A percentile compares a stretch with the other conserved stretches of the same genome.
Conservation (phyloP, 495 filamentous ascomycete species). For the Xylaria castorea region DNA sequence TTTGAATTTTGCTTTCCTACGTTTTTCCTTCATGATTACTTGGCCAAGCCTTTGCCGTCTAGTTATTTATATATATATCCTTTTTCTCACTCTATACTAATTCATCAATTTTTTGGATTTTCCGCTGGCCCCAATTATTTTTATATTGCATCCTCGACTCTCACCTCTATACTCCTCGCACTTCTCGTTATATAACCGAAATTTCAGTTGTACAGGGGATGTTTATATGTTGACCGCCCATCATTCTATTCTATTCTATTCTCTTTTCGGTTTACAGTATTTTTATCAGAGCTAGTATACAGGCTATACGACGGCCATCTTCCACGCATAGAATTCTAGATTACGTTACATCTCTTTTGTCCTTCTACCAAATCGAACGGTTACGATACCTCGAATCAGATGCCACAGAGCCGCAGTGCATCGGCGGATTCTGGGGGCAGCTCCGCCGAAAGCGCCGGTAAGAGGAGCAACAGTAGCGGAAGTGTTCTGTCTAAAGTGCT, state of each 20-base stretch:
- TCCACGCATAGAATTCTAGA: neutral
- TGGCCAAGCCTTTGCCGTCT: neutral
- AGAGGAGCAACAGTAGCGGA: neutral
- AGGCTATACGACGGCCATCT: constrained; percentile 11
- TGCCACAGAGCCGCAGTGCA: constrained; percentile 8
- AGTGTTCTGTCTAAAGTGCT: constrained; percentile 33
- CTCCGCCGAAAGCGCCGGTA: constrained; percentile 11
- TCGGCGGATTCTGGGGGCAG: neutral
- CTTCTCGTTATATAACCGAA: neutral
- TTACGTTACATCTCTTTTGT: neutral
- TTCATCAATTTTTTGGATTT: neutral
- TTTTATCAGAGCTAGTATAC: constrained; percentile 13
- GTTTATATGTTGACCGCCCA: neutral
- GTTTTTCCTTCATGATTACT: neutral
- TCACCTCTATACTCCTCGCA: neutral
- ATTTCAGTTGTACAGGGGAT: neutral
- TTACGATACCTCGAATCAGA: neutral
- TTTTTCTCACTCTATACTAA: neutral
- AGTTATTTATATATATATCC: neutral
- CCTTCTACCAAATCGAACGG: neutral
- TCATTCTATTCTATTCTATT: constrained; percentile 1
- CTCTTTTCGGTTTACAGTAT: neutral
- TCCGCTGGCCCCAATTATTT: neutral
- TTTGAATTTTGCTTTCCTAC: neutral
- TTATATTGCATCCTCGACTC: neutral